Conservation (phyloP, 2,329 filamentous ascomycete genomes). For the Cercospora sp. region DNA sequence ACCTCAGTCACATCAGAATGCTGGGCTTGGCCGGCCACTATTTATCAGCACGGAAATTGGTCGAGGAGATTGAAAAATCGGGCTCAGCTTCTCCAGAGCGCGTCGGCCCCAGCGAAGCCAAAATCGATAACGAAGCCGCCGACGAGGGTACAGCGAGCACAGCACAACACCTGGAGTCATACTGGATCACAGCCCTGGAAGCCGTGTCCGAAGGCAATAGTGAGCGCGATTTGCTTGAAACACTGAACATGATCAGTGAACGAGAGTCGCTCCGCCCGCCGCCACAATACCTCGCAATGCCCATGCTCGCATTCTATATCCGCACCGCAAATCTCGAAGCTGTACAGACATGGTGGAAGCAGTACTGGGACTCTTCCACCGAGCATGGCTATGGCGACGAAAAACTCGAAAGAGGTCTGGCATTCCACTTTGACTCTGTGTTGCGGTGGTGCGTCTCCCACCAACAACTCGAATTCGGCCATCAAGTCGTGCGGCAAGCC, state of each 20-base stretch:
- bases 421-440: neutral
- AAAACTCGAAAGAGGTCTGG: neutral
- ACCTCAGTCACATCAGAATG: neutral
- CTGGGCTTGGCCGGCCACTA: neutral
- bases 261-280: neutral
- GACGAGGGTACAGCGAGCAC: neutral
- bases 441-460: slow-evolving; percentile 43
- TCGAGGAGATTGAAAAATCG: neutral
- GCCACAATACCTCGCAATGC: neutral
- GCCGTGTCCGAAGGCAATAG: slow-evolving; percentile 64
- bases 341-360: slow-evolving; percentile 61
- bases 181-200: slow-evolving; percentile 40
- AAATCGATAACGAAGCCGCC: neutral
- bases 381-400: neutral
- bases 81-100: neutral
- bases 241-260: slow-evolving; percentile 55
- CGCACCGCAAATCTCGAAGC: slow-evolving; percentile 58
- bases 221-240: slow-evolving; percentile 59
- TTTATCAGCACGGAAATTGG: neutral
- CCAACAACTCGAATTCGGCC: slow-evolving; percentile 62
- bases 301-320: slow-evolving; percentile 59
- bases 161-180: neutral
- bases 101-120: neutral
- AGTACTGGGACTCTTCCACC: neutral
- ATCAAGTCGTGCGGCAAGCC: slow-evolving; percentile 55